Base-by-base conservation (phyloP, 2,329 filamentous ascomycete genomes). In the Macrophomina pseudophaseolina region DNA sequence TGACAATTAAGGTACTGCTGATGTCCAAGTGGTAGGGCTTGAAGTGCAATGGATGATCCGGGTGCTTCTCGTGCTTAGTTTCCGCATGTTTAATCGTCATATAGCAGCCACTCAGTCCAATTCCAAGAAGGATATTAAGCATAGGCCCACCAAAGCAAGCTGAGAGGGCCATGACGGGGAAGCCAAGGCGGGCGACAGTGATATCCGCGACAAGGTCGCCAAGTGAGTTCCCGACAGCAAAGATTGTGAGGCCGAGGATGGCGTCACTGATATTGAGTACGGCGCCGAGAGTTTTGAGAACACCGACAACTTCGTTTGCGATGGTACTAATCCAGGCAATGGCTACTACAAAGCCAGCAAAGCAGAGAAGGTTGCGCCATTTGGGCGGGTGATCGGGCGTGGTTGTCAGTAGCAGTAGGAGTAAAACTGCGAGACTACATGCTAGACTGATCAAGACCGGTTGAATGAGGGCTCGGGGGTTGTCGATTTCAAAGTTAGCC, bases 71-170 rank as follows among this genome's bases (percentile, higher is more conserved):
- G 68, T 92, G 88, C 63, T 84, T 83, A 69, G 87, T 84, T 71
- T 90, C 87, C 18, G 90, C 91, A 38, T 87, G 85, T 65, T 86
- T 85, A 16, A 96, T 84, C 66, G 92, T 94, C 86, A 97, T 95
- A 76, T 94, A 96, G 46, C 92, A 86, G 16, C 95, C 95, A 32
- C 91, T 91, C 4, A 98, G 83, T n/a, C 95, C 95, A 63, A 99
- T 94, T 0, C 95, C 95, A 4, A 99, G 86, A 0, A 99, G 82
- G 69, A 99, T 99, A 73, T 99, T 99, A 48, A 99, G 86, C 93
- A 99, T 94, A 0, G 95, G 95, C 0, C 95, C 96, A n/a, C 95
- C 95, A 76, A 99, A 97, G 76, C 95, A 99, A 4, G 95, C 95
- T 40, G 92, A 94, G 48, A 91, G 81, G 0, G 95, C 95, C 95